Evolutionary conservation across 2,329 filamentous ascomycete genomes (phyloP).

Genomic region (Phialocephala subalpina): DNA sequence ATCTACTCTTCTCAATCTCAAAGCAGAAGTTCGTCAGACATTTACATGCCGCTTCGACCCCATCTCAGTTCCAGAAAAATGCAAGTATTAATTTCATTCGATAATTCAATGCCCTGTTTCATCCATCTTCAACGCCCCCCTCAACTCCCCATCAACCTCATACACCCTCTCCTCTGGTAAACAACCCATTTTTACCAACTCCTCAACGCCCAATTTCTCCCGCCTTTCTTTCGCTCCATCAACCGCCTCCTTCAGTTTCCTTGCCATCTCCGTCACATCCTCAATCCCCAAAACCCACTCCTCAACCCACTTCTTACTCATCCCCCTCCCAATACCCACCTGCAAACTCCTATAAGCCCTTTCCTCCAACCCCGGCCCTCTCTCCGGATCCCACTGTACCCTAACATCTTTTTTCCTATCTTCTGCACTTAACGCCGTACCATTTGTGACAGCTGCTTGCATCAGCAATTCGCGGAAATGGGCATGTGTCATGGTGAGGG

Average conservation of each 20-base stretch:
- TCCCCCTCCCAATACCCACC: constrained; percentile 61
- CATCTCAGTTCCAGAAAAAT: too few species aligned
- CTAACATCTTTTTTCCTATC: constrained; percentile 50
- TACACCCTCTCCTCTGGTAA: constrained; percentile 56
- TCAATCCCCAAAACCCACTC: constrained; percentile 62
- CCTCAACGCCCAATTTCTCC: constrained; percentile 43
- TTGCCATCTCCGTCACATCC: constrained; percentile 64
- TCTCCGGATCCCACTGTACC: constrained; percentile 72
- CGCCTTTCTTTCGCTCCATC: constrained; percentile 47
- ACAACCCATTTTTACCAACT: constrained; percentile 48
- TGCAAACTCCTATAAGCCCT: constrained; percentile 65
- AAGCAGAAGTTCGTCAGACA: neutral
- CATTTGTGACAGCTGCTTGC: constrained; percentile 45
- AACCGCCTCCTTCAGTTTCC: constrained; percentile 52
- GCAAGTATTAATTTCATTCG: too few species aligned
- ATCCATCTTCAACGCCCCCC: constrained; percentile 45
- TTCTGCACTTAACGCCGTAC: constrained; percentile 33
- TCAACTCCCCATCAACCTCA: constrained; percentile 49
- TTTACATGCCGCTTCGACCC: neutral
- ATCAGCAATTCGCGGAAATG: constrained; percentile 58
- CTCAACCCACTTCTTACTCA: constrained; percentile 56
- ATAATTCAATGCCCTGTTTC: neutral
- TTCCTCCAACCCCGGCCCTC: constrained; percentile 53
- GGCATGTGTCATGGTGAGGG: constrained; percentile 60
- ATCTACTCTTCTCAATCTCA: neutral